A percentile compares a stretch with the other conserved stretches of the same genome.
phyloP scores from a whole-genome alignment of 2,329 filamentous ascomycete species.

The Aschersonia sp. region DNA sequence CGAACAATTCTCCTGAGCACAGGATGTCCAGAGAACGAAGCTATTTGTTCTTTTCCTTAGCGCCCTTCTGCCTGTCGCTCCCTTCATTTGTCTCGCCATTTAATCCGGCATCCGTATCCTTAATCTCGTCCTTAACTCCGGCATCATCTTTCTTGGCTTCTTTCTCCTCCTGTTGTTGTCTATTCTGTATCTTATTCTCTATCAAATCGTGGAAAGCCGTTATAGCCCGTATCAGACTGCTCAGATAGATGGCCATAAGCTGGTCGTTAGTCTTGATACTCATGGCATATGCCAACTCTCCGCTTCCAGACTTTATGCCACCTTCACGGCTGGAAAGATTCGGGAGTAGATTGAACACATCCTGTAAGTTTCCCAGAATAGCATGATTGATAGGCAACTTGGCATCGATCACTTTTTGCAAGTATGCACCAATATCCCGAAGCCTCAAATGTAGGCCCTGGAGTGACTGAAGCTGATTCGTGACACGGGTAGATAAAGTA shows the following conservation, averaged over 20 bases:
- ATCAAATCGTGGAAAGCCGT: conserved; percentile 98
- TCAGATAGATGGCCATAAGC: conserved; percentile 95
- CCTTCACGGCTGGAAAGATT: conserved; percentile 79
- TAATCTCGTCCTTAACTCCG: conserved; percentile 45
- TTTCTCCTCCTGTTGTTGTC: conserved; percentile 92
- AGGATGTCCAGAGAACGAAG: background rate
- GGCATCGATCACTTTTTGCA: conserved; percentile 89
- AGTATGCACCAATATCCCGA: conserved; percentile 87
- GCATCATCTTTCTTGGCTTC: conserved; percentile 67
- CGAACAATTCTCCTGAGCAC: background rate
- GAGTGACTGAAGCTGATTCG: conserved; percentile 91
- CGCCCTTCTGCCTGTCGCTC: conserved; percentile 37
- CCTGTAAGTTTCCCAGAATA: conserved; percentile 95
- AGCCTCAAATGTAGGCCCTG: conserved; percentile 91
- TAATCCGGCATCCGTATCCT: conserved; percentile 28
- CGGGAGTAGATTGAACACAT: conserved; percentile 95
- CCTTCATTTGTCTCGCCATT: conserved; percentile 34
- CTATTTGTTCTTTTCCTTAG: conserved; percentile 38
- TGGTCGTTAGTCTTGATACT: conserved; percentile 99
- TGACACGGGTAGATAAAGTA: conserved; percentile 90
- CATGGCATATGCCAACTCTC: conserved; percentile 90
- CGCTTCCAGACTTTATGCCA: conserved; percentile 51
- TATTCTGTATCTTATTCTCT: conserved; percentile 99
- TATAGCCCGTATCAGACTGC: conserved; percentile 91
- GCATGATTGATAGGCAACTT: conserved; percentile 93